Evolutionary conservation across 2,329 filamentous ascomycete genomes (phyloP).

Genomic region (Aspergillus texensis): DNA sequence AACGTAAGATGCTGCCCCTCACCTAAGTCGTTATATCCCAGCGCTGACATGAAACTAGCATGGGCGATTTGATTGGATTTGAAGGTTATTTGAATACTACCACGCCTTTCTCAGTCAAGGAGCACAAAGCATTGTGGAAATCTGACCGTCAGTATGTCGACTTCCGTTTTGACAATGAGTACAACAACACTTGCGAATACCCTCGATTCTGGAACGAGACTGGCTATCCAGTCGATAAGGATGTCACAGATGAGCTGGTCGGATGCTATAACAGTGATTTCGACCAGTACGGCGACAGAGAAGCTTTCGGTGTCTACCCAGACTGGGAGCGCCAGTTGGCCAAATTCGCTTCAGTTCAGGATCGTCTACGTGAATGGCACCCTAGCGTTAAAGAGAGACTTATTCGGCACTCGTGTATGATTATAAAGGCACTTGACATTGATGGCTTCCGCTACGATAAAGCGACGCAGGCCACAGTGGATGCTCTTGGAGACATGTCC

Average conservation of each 20-base stretch:
- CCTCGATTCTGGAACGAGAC: slow-evolving; percentile 65
- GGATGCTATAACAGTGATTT: slow-evolving; percentile 67
- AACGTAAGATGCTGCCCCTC: slow-evolving; percentile 48
- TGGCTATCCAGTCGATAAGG: slow-evolving; percentile 53
- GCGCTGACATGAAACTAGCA: slow-evolving; percentile 13
- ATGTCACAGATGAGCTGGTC: slow-evolving; percentile 50
- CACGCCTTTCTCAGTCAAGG: slow-evolving; percentile 57
- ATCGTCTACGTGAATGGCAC: slow-evolving; percentile 66
- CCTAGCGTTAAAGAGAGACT: slow-evolving; percentile 61
- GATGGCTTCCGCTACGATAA: slow-evolving; percentile 71
- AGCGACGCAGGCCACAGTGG: slow-evolving; percentile 65
- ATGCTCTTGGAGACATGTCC: slow-evolving; percentile 62
- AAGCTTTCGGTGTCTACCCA: slow-evolving; percentile 64
- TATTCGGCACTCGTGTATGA: slow-evolving; percentile 64
- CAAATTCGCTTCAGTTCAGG: slow-evolving; percentile 69
- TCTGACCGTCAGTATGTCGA: slow-evolving; percentile 58
- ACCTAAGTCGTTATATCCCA: neutral
- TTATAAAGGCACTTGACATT: slow-evolving; percentile 64
- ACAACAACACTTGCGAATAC: slow-evolving; percentile 59
- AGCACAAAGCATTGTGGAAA: slow-evolving; percentile 64
- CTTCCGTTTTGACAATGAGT: slow-evolving; percentile 58
- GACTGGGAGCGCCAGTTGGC: slow-evolving; percentile 66
- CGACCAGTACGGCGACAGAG: slow-evolving; percentile 66
- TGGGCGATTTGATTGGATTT: slow-evolving; percentile 67
- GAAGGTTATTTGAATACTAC: slow-evolving; percentile 62